Base-by-base conservation (phyloP, 2,329 filamentous ascomycete genomes). In the Phialophora expanda region DNA sequence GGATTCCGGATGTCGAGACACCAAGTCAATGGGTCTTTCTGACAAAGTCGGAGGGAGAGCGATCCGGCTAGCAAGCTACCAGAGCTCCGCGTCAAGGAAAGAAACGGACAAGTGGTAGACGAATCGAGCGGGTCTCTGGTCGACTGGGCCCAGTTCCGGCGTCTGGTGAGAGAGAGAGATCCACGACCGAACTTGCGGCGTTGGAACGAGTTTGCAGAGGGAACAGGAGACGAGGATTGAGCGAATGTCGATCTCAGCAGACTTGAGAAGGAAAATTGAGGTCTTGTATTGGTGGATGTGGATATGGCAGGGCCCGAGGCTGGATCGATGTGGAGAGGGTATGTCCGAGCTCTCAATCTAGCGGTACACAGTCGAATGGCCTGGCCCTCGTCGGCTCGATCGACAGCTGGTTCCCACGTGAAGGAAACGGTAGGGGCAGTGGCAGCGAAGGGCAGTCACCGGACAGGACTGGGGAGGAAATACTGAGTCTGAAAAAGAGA, bases 21-120 rank as follows among this genome's bases (percentile, higher is more conserved):
- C 67, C 67, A 69, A 69, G 32, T 65, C 28, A 69, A 69, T 67
- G 65, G 67, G 67, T 69, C 65, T 66, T 56, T 61, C 17, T 44
- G 58, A 54, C 51, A 34, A 50, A 26, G 22, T 48, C 24, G 34
- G 11, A 17, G 61, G 61, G 53, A 50, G 24, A 63, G 53, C 56
- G 53, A 57, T 48, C 26, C 34, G 26, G 50, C 56, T 61, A 53
- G 60, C 44, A 59, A 48, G 55, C 38, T 48, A 66, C 20, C 58
- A 62, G 61, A 59, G 53, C 58, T 62, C 58, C 46, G 57, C 65
- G 61, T 58, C 61, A 44, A 53, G 44, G 55, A 50, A 32, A 58
- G 46, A 53, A 38, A 41, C 17, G 58, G 30, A 3, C 51, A 26
- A 26, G 50, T 28, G 58, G 38, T 54, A 44, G 58, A 61, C 58